Evolutionary conservation across 1,284 basidiomycete genomes (phyloP).

Genomic region (Boletus mariae): DNA sequence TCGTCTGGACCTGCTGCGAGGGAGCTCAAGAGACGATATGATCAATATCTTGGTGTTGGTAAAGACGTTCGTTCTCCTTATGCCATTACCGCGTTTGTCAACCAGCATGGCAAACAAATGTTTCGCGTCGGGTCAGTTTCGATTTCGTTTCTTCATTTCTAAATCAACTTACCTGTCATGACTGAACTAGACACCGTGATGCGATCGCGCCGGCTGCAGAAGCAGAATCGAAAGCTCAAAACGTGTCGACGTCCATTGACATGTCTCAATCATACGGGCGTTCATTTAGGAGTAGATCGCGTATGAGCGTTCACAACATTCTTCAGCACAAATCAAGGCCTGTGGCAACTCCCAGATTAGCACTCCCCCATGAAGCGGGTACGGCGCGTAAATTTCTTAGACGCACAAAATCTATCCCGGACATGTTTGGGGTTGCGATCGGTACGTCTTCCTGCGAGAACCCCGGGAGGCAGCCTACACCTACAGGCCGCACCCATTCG

Average conservation of each 20-base stretch:
- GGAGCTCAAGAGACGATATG: slow-evolving; percentile 70
- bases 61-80: slow-evolving; percentile 69
- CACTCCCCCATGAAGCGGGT: slow-evolving; percentile 17
- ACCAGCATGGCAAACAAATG: slow-evolving; percentile 72
- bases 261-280: slow-evolving; percentile 19
- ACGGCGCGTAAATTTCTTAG: slow-evolving; percentile 37
- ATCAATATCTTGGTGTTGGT: slow-evolving; percentile 61
- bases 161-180: slow-evolving; percentile 6
- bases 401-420: slow-evolving; percentile 69
- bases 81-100: slow-evolving; percentile 72
- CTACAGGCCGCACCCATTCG: slow-evolving; percentile 62
- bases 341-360: slow-evolving; percentile 14
- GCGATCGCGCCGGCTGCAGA: slow-evolving; percentile 47
- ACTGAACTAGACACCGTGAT: slow-evolving; percentile 46
- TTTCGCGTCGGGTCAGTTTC: slow-evolving; percentile 66
- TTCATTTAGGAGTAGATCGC: slow-evolving; percentile 41
- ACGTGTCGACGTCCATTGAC: slow-evolving; percentile 30
- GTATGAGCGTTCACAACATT: slow-evolving; percentile 66
- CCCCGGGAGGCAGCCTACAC: slow-evolving; percentile 26
- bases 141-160: neutral
- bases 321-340: slow-evolving; percentile 50
- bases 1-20: slow-evolving; percentile 68
- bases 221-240: slow-evolving; percentile 33
- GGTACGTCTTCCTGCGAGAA: slow-evolving; percentile 21
- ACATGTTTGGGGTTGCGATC: slow-evolving; percentile 42